These are phyloP conservation scores for Wickerhamiella bombiphila DNA, from an alignment of 805 yeast species.

Conservation along the genomic window DNA sequence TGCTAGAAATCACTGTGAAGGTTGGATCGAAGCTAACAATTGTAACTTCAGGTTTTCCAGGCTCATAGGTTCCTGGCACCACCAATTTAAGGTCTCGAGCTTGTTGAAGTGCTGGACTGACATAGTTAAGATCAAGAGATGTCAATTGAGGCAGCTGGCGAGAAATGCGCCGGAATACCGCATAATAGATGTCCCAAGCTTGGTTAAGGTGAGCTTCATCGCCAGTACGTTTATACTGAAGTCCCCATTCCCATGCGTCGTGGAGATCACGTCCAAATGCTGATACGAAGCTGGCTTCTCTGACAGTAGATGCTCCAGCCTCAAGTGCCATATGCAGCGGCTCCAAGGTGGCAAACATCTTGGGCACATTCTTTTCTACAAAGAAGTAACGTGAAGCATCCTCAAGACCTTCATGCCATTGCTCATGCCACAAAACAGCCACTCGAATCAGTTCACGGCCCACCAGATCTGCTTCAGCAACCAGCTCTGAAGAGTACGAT, in stretches of 20 bases:
- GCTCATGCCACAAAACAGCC: constrained; percentile 94
- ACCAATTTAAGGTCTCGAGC: constrained; percentile 75
- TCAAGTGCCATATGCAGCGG: constrained; percentile 78
- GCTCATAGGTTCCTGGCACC: constrained; percentile 83
- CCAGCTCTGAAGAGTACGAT: constrained; percentile 47
- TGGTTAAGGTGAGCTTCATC: constrained; percentile 83
- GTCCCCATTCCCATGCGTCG: constrained; percentile 89
- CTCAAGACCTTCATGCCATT: constrained; percentile 95
- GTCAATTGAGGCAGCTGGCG: constrained; percentile 79
- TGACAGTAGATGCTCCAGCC: constrained; percentile 73
- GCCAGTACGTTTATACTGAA: constrained; percentile 67
- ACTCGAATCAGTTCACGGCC: constrained; percentile 85
- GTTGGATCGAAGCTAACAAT: constrained; percentile 69
- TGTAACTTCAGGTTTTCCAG: constrained; percentile 63
- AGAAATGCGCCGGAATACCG: constrained; percentile 80
- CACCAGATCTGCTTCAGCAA: constrained; percentile 88
- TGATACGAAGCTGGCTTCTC: constrained; percentile 84
- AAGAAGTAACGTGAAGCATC: constrained; percentile 89
- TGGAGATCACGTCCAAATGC: constrained; percentile 86
- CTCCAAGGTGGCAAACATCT: constrained; percentile 81
- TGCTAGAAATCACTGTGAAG: constrained; percentile 77
- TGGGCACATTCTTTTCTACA: constrained; percentile 87
- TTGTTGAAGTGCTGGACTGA: constrained; percentile 74
- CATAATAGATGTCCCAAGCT: constrained; percentile 95
- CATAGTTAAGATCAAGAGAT: constrained; percentile 78